Evolutionary conservation across 257 asterid species (phyloP).

Genomic region (Fraxinus quadrangulata): DNA sequence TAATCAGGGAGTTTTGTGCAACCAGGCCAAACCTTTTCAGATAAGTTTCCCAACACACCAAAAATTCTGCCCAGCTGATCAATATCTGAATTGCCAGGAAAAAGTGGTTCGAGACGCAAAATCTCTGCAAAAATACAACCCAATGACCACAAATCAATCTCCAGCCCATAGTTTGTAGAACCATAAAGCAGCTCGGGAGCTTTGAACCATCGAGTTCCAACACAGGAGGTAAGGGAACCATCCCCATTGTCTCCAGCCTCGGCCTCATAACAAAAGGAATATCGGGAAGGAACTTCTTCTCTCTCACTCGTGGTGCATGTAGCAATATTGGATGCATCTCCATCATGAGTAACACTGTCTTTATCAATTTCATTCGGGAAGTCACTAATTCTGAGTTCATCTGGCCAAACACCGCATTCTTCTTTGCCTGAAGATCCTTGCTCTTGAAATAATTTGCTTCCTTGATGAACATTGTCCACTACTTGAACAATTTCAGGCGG

Average conservation of each 20-base stretch:
- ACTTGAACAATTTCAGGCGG: slow-evolving; percentile 35
- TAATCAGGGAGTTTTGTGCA: slow-evolving; percentile 82
- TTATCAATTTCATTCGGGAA: slow-evolving; percentile 55
- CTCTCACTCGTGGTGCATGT: slow-evolving; percentile 77
- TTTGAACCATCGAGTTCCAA: slow-evolving; percentile 95
- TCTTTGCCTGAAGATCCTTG: slow-evolving; percentile 33
- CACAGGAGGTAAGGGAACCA: slow-evolving; percentile 84
- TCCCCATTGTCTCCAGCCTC: slow-evolving; percentile 57
- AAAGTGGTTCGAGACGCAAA: slow-evolving; percentile 67
- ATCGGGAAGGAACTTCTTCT: slow-evolving; percentile 65
- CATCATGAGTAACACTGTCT: slow-evolving; percentile 64
- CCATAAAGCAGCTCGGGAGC: slow-evolving; percentile 96
- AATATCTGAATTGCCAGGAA: slow-evolving; percentile 87
- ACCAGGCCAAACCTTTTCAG: slow-evolving; percentile 83
- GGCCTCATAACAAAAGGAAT: slow-evolving; percentile 51
- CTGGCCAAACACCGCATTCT: slow-evolving; percentile 32
- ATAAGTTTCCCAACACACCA: slow-evolving; percentile 65
- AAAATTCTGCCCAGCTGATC: slow-evolving; percentile 81
- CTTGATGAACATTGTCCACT: slow-evolving; percentile 26
- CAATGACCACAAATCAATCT: slow-evolving; percentile 91
- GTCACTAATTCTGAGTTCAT: slow-evolving; percentile 36
- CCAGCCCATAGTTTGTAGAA: slow-evolving; percentile 77
- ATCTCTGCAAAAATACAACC: slow-evolving; percentile 95
- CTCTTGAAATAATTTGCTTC: slow-evolving; percentile 33
- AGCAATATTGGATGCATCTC: slow-evolving; percentile 77